Conservation (phyloP, 345 rosid species). For the Gossypium ekmanianum region DNA sequence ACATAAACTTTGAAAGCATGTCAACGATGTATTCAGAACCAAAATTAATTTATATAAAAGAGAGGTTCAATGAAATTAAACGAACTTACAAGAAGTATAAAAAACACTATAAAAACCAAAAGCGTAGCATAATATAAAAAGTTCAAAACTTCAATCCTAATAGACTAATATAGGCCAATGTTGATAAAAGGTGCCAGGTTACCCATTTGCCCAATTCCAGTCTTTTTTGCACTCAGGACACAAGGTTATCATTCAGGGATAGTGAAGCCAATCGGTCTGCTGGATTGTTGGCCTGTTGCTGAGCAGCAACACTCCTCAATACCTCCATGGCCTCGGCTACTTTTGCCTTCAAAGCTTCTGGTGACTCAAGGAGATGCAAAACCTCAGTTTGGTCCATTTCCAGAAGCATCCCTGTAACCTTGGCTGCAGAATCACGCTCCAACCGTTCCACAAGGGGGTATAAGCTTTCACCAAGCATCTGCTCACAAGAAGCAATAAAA, state of each 20-base stretch:
- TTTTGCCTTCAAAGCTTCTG: constrained; percentile 60
- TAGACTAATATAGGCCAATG: not conserved
- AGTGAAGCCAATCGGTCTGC: constrained; percentile 57
- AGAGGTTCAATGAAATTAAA: not conserved
- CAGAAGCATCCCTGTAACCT: constrained; percentile 82
- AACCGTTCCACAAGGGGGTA: constrained; percentile 71
- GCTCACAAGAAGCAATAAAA: not conserved
- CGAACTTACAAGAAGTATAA: not conserved
- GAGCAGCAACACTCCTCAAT: constrained; percentile 49
- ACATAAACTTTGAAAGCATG: no score
- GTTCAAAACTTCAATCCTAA: not conserved
- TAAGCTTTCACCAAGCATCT: constrained; percentile 78
- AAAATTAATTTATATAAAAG: not conserved
- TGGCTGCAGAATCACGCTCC: constrained; percentile 62
- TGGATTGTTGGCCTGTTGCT: constrained; percentile 40
- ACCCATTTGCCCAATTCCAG: not conserved
- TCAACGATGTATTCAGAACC: no score
- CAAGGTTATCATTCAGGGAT: constrained; percentile 54
- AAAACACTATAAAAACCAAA: not conserved
- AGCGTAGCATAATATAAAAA: not conserved
- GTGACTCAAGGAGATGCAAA: constrained; percentile 69
- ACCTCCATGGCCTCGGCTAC: constrained; percentile 77
- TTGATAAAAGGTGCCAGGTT: not conserved
- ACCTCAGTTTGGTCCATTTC: constrained; percentile 91
- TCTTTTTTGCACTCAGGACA: constrained; percentile 35